Evolutionary conservation across 2,329 filamentous ascomycete species (phyloP).

Genomic region (Paramyrothecium sp.): DNA sequence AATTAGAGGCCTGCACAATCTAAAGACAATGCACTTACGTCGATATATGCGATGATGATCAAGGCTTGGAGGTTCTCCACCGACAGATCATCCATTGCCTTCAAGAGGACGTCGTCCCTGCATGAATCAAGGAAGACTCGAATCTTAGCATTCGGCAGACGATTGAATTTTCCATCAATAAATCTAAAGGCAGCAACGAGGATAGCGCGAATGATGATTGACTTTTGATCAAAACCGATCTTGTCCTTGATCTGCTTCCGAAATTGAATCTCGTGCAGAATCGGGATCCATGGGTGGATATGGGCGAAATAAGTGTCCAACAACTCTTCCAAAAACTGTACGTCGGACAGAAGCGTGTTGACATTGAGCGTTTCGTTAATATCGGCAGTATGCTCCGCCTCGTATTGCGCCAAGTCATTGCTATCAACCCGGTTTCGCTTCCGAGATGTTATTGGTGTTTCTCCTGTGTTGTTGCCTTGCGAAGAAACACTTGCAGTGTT

Average conservation of each 20-base stretch:
- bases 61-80: slow-evolving; percentile 34
- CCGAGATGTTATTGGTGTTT: background rate
- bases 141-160: background rate
- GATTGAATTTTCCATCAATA: background rate
- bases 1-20: background rate
- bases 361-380: background rate
- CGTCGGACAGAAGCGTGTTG: slow-evolving; percentile 2
- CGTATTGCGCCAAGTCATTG: background rate
- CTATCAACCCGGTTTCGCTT: background rate
- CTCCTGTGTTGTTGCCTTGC: background rate
- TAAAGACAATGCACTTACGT: slow-evolving; percentile 19
- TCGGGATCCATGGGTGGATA: slow-evolving; percentile 37
- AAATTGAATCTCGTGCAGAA: slow-evolving; percentile 29
- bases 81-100: slow-evolving; percentile 27
- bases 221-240: background rate
- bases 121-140: background rate
- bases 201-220: background rate
- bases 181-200: background rate
- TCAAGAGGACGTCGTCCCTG: slow-evolving; percentile 12
- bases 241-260: slow-evolving; percentile 17
- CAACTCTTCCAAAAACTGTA: slow-evolving; percentile 6
- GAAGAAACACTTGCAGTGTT: background rate
- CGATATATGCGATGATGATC: slow-evolving; percentile 33
- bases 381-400: background rate
- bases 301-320: slow-evolving; percentile 30